Base-by-base conservation (phyloP, 2,329 filamentous ascomycete genomes). In the Macrophomina phaseolina region DNA sequence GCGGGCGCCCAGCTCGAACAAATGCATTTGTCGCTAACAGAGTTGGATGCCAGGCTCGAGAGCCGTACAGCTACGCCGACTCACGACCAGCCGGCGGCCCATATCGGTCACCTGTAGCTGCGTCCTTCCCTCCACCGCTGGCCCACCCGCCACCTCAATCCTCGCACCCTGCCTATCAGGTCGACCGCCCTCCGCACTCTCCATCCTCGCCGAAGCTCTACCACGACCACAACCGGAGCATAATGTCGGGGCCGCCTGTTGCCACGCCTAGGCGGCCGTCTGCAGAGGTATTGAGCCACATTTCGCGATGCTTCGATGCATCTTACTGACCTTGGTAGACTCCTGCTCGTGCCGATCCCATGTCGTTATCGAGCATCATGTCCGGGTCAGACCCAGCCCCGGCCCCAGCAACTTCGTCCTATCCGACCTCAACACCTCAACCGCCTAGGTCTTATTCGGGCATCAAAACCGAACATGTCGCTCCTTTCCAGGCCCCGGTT, bases 301-400 rank as follows among this genome's bases (percentile, higher is more conserved):
- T 36, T 65, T 42, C 42, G 46, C 49, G 34, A 61, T 74, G 70
- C 68, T 69, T 58, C 52, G 55, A 30, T 51, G 46, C 56, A 66
- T 16, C 73, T 77, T 66, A 75, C 73, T 64, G 64, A 53, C 48
- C 52, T 67, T 75, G 75, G 69, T 71, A 93, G 87, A 91, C 90
- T 60, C 87, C 91, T 1, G 89, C 87, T 71, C 89, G 93, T 77
- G 85, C 90, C 67, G 91, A 97, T 76, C 91, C 94, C 64, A 97
- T 97, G 94, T 95, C 94, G 5, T 95, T 98, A 75, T 95, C 93
- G 71, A 97, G 94, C 76, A 96, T 98, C 68, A 89, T 98, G 51
- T 94, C 93, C 4, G 93, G 88, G 71, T 86, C 91, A 65, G 90
- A 93, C 66, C 89, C 91, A 64, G 84, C 87, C 16, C 78, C 77